phyloP scores from a whole-genome alignment of 208 protist species.

The Naegleria gruberi region DNA sequence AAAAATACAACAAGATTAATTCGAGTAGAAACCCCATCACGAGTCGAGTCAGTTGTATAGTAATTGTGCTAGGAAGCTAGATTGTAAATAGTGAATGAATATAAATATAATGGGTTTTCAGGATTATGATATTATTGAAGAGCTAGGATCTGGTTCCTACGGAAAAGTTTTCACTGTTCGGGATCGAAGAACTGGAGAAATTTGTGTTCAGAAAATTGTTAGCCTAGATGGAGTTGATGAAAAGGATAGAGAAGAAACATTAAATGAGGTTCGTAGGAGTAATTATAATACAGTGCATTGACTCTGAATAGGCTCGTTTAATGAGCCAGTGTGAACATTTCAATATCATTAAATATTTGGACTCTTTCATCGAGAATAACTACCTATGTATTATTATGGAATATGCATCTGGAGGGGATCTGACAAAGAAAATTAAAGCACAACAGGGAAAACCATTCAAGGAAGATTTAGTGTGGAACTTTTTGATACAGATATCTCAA shows the following conservation, averaged over 20 bases:
- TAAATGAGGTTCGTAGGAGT: background rate
- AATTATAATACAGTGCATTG: no score
- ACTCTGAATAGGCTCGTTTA: background rate
- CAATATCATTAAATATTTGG: conserved; percentile 38
- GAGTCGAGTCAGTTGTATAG: no score
- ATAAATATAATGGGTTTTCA: background rate
- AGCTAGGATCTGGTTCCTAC: background rate
- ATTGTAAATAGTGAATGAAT: no score
- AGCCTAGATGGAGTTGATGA: background rate
- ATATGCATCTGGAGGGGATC: conserved; percentile 74
- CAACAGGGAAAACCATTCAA: background rate
- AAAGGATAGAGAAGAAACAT: background rate
- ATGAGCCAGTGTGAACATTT: conserved; percentile 29
- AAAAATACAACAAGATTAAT: no score
- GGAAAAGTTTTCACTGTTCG: background rate
- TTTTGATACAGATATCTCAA: conserved; percentile 25
- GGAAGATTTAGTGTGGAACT: conserved; percentile 28
- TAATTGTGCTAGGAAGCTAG: no score
- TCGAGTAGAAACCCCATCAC: no score
- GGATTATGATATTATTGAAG: background rate
- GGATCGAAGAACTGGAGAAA: background rate
- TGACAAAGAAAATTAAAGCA: conserved; percentile 50
- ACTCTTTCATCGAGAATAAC: conserved; percentile 35
- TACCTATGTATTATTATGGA: conserved; percentile 55
- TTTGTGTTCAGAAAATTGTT: background rate